Conservation (phyloP, 2,329 filamentous ascomycete species). For the Botrytis galanthina region DNA sequence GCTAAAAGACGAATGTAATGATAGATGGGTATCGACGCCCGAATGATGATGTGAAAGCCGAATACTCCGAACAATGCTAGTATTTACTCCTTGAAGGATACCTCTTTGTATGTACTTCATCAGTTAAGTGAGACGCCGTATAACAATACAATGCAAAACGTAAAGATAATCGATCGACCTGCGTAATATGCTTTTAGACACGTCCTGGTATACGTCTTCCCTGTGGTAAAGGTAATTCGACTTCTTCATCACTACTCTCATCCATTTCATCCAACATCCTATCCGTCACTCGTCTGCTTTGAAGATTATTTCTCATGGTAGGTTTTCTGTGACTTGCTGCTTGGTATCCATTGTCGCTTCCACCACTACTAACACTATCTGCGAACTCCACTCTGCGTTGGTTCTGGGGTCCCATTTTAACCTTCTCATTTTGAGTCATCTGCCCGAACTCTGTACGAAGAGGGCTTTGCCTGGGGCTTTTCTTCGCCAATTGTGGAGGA, state of each 20-base stretch:
- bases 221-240: constrained; percentile 35
- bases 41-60: background rate
- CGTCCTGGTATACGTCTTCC: constrained; percentile 31
- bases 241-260: constrained; percentile 40
- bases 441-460: constrained; percentile 37
- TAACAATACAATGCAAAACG: background rate
- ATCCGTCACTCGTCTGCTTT: constrained; percentile 33
- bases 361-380: constrained; percentile 22
- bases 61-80: constrained; percentile 12
- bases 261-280: constrained; percentile 39
- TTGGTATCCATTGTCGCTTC: constrained; percentile 9
- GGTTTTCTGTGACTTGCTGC: background rate
- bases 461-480: constrained; percentile 37
- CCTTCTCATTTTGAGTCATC: constrained; percentile 26
- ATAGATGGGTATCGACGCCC: constrained; percentile 1
- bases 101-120: background rate
- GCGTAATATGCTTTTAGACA: constrained; percentile 12
- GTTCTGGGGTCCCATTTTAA: constrained; percentile 26
- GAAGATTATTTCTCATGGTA: constrained; percentile 23
- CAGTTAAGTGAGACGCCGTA: background rate
- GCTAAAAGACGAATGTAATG: background rate
- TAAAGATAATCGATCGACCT: background rate
- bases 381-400: constrained; percentile 30
- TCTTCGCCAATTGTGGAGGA: constrained; percentile 41
- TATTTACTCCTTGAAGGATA: constrained; percentile 6